Base-by-base conservation (phyloP, 768 basidiomycete species). In the Stropharia rugosoannulata region DNA sequence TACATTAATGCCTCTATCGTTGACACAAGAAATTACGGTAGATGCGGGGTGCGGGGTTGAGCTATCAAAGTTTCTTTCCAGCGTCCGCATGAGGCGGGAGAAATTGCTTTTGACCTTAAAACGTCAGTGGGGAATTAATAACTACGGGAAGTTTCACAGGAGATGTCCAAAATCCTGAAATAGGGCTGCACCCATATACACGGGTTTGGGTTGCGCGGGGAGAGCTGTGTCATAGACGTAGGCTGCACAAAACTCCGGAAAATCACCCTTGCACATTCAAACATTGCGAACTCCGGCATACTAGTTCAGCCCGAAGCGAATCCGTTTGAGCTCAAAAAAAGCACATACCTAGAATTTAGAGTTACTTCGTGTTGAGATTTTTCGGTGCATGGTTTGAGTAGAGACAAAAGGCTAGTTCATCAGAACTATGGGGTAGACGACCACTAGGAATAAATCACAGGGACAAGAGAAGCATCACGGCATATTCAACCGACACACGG, bases 401-500 rank as follows among this genome's bases (percentile, higher is more conserved):
- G 39, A n/a, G 19, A 22, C 16, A 37, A 50, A 19, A 38, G 36
- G 11, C 39, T 29, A 36, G 36, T 50, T 11, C 36, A 40, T 40
- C 2, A 32, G 22, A 27, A 46, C 27, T 22, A 27, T 13, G 16
- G 44, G 22, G 25, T 25, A 16, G 11, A n/a, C 7, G 22, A 27
- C 19, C 27, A 15, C 15, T 46, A 15, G 29, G 22, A 27, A 46
- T 56, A 51, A 49, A 45, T 46, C 49, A 27, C 40, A 47, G 42
- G 35, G 39, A 27, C 35, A 22, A 50, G 51, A 27, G 15, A 16
- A 40, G 37, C 36, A 54, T 73, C 57, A 80, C 44, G 75, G 68
- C 79, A 83, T 81, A 51, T 72, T 72, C 72, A 82, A 70, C 58
- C 76, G 73, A 60, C 74, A 84, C 11, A 91, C 89, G 9, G 86